Evolutionary conservation across 805 yeast genomes (phyloP).

Genomic region (Spathaspora sp.): DNA sequence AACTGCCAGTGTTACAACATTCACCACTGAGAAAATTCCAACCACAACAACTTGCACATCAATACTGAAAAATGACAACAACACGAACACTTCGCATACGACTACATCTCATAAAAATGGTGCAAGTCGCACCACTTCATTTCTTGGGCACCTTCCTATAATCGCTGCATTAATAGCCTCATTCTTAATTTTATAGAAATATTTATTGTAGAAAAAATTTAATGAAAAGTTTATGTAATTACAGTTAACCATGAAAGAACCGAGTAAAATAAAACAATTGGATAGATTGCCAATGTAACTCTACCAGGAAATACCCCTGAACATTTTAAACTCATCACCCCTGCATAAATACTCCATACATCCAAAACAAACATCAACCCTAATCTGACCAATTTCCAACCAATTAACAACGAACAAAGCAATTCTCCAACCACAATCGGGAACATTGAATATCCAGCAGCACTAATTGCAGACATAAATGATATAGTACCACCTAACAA

Average conservation of each 20-base stretch:
- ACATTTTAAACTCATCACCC: slow-evolving; percentile 56
- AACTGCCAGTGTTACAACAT: not conserved
- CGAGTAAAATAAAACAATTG: slow-evolving; percentile 60
- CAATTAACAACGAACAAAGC: slow-evolving; percentile 43
- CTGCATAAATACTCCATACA: slow-evolving; percentile 64
- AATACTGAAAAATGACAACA: not conserved
- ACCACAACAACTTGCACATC: not conserved
- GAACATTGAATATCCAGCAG: slow-evolving; percentile 67
- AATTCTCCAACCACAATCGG: slow-evolving; percentile 57
- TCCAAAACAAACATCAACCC: slow-evolving; percentile 44
- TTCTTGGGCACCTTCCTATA: not conserved
- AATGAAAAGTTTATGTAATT: slow-evolving; percentile 36
- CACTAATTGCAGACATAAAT: slow-evolving; percentile 63
- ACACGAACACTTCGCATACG: not conserved
- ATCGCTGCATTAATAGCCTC: not conserved
- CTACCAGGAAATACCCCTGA: slow-evolving; percentile 65
- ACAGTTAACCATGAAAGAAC: slow-evolving; percentile 66
- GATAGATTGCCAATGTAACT: slow-evolving; percentile 59
- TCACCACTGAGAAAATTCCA: not conserved
- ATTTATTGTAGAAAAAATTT: too few species aligned
- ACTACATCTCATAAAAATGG: not conserved
- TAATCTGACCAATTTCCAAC: slow-evolving; percentile 47
- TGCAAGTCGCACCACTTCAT: not conserved
- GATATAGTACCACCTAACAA: slow-evolving; percentile 60
- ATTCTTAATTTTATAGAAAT: not conserved